phyloP scores from a whole-genome alignment of 2,329 filamentous ascomycete species.

The Fusarium miscanthi region DNA sequence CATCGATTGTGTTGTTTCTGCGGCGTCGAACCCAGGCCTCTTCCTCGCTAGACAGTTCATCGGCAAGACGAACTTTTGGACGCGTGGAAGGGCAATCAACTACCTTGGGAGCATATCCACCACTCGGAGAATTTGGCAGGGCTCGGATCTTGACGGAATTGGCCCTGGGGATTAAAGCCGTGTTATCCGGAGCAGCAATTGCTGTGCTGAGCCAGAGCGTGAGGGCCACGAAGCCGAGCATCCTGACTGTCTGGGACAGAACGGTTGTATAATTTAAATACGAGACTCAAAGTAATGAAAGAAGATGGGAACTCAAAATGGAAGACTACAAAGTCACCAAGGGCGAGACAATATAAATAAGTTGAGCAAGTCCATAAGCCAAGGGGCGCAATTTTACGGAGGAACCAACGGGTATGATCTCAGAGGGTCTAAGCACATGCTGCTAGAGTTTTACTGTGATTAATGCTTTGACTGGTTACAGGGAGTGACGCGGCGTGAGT shows the following conservation, averaged over 20 bases:
- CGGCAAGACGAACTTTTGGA: constrained; percentile 74
- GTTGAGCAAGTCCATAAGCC: not conserved
- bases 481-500: not conserved
- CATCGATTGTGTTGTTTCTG: constrained; percentile 76
- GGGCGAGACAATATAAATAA: not conserved
- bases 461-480: not conserved
- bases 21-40: constrained; percentile 77
- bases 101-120: constrained; percentile 72
- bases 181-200: not conserved
- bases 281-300: not conserved
- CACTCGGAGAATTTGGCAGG: constrained; percentile 19
- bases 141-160: constrained; percentile 5
- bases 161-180: not conserved
- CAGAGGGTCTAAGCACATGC: not conserved
- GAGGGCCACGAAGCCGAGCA: not conserved
- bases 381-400: not conserved
- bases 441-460: not conserved
- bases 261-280: not conserved
- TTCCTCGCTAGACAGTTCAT: constrained; percentile 74
- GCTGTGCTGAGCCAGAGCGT: not conserved
- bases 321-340: too few relatives aligned
- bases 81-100: constrained; percentile 75
- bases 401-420: not conserved
- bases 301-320: not conserved
- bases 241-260: not conserved